These are phyloP conservation scores for Saururus chinensis DNA, from an alignment of 164 flowering plant species.

Conservation along the genomic window DNA sequence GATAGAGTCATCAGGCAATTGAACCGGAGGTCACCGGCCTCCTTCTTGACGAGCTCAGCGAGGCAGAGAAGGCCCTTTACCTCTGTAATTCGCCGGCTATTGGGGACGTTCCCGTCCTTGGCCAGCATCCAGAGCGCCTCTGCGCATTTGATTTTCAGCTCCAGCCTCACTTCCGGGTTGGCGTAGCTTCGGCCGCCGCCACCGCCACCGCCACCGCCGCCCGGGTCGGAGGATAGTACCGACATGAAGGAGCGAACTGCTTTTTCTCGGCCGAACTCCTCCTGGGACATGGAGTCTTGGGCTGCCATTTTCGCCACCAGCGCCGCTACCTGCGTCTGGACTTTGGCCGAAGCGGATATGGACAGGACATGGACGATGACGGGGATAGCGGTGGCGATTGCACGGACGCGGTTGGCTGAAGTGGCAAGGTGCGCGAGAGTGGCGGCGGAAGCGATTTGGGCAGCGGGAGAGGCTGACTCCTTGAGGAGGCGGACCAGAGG, in stretches of 20 bases:
- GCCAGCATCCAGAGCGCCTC: conserved; percentile 67
- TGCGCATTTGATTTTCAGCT: conserved; percentile 49
- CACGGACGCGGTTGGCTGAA: conserved; percentile 32
- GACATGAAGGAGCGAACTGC: conserved; percentile 51
- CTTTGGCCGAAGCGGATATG: conserved; percentile 36
- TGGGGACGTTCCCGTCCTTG: conserved; percentile 32
- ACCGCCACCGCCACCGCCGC: conserved; percentile 29
- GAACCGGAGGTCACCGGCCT: conserved; percentile 45
- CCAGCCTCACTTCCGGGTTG: conserved; percentile 39
- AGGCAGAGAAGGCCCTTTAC: conserved; percentile 66
- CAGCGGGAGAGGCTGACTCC: conserved; percentile 42
- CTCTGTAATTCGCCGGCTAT: conserved; percentile 63
- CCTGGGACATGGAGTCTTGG: conserved; percentile 29
- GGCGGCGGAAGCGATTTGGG: conserved; percentile 53
- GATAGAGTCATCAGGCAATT: conserved; percentile 60
- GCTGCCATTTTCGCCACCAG: conserved; percentile 59
- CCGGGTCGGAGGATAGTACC: conserved; percentile 31
- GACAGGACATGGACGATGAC: conserved; percentile 36
- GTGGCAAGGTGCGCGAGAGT: conserved; percentile 36
- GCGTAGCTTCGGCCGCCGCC: conserved; percentile 33
- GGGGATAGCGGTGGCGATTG: conserved; percentile 28
- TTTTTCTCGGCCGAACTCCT: conserved; percentile 61
- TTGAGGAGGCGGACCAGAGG: conserved; percentile 56
- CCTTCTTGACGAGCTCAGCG: conserved; percentile 61
- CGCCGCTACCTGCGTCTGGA: conserved; percentile 45